phyloP scores from a whole-genome alignment of 1,139 yeast genomes.

The Pichia norvegensis region DNA sequence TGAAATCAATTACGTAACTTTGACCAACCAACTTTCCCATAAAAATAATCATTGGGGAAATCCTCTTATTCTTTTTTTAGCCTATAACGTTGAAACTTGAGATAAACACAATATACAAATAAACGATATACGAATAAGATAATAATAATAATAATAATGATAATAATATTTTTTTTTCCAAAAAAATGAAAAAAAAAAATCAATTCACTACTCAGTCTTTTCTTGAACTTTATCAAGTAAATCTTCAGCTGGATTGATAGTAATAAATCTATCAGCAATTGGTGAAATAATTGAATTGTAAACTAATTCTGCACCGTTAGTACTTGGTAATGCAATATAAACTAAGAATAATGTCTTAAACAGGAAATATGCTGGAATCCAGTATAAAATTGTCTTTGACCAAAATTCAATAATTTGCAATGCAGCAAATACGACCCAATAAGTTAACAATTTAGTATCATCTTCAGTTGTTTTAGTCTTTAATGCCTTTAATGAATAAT shows the following conservation, averaged over 20 bases:
- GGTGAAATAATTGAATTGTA: slow-evolving; percentile 66
- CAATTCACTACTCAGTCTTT: slow-evolving; percentile 21
- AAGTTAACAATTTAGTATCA: slow-evolving; percentile 77
- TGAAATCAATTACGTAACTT: no score
- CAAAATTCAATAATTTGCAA: slow-evolving; percentile 90
- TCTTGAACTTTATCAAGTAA: slow-evolving; percentile 29
- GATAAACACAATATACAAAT: no score
- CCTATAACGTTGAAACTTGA: no score
- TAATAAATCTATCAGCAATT: slow-evolving; percentile 51
- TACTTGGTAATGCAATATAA: slow-evolving; percentile 81
- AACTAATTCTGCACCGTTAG: slow-evolving; percentile 75
- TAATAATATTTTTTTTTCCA: no score
- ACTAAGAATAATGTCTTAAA: slow-evolving; percentile 83
- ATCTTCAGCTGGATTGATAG: slow-evolving; percentile 27
- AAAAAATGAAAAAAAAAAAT: not conserved
- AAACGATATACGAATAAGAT: no score
- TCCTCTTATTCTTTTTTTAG: no score
- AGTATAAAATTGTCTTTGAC: slow-evolving; percentile 85
- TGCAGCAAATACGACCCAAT: slow-evolving; percentile 92
- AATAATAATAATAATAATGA: no score
- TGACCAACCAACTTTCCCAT: no score
- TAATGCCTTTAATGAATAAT: slow-evolving; percentile 77
- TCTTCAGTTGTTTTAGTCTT: slow-evolving; percentile 61
- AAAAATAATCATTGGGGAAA: no score
- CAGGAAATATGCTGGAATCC: slow-evolving; percentile 95